Base-by-base conservation (phyloP, 257 asterid genomes). In the Plantago major region DNA sequence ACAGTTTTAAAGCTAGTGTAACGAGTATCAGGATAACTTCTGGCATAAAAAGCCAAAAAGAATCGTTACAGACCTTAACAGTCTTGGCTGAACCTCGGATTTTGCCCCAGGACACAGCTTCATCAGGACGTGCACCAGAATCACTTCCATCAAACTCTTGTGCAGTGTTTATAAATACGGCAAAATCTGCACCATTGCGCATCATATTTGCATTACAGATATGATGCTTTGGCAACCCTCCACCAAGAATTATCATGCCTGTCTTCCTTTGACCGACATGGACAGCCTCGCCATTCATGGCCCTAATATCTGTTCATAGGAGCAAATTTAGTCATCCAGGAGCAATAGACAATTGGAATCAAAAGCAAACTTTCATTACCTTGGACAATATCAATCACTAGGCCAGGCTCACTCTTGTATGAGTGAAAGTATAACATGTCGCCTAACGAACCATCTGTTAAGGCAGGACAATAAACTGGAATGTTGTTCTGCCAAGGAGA, bases 41-140 rank as follows among this genome's bases (percentile, higher is more conserved):
- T 18, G 18, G 37, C 40, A n/a, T 10, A 3, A 16, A 43, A 43
- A 33, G n/a, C 26, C 26, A 28, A 10, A 46, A 65, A 63, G 30
- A 51, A 10, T 28, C 52, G 16, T 55, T 51, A 22, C 19, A 28
- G 51, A 91, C 98, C 99, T 92, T 92, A 19, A 92, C 84, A 46
- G 96, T 81, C 85, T 76, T 89, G 10, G 99, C 99, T 40, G 95
- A 87, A 46, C 89, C 91, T 30, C 91, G 95, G 52, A 92, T 89
- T 68, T 92, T 92, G 16, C 99, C 99, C 97, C 99, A 92, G 28
- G 97, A 92, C 61, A 92, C 94, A 47, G 97, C 99, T 84, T 89
- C 99, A 66, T 92, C 99, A 1, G 97, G 97, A 22, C 81, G 85
- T 46, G 99, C 97, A 63, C 99, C 99, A 5, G 99, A 92, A 72